Evolutionary conservation across 345 rosid genomes (phyloP).

Genomic region (Eucalyptus cladocalyx): DNA sequence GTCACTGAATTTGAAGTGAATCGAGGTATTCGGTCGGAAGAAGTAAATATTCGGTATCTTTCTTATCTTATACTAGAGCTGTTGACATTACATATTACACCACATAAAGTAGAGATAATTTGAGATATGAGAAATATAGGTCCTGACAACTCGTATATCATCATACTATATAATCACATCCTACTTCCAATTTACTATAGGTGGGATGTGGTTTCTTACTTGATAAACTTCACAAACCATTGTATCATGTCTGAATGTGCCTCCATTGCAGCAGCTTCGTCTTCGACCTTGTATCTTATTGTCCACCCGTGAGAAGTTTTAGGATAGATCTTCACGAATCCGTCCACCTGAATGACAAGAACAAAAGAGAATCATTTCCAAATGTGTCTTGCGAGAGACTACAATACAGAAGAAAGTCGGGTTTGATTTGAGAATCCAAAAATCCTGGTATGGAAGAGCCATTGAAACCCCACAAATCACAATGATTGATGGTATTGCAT

Average conservation of each 20-base stretch:
- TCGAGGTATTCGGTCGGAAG: background rate
- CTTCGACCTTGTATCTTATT: constrained; percentile 37
- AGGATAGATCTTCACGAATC: constrained; percentile 63
- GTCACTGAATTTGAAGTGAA: background rate
- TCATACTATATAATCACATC: background rate
- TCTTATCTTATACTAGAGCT: background rate
- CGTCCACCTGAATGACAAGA: constrained; percentile 25
- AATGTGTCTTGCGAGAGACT: background rate
- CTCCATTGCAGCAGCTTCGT: constrained; percentile 48
- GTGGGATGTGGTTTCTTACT: constrained; percentile 9
- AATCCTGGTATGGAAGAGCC: background rate
- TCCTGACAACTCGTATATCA: background rate
- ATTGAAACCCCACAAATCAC: background rate
- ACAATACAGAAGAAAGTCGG: background rate
- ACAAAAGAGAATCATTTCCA: background rate
- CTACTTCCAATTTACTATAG: background rate
- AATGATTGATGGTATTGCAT: background rate
- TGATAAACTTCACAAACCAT: constrained; percentile 48
- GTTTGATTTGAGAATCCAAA: background rate
- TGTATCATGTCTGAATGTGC: constrained; percentile 52
- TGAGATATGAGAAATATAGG: background rate
- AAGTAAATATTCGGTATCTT: background rate
- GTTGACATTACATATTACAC: background rate
- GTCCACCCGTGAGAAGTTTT: constrained; percentile 66
- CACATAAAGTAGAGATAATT: background rate